Percentiles rank a stretch among this genome's conserved stretches.
These are phyloP conservation scores for Mortierella sp. DNA, from an alignment of 371 early-diverging fungal species.

Conservation along the genomic window DNA sequence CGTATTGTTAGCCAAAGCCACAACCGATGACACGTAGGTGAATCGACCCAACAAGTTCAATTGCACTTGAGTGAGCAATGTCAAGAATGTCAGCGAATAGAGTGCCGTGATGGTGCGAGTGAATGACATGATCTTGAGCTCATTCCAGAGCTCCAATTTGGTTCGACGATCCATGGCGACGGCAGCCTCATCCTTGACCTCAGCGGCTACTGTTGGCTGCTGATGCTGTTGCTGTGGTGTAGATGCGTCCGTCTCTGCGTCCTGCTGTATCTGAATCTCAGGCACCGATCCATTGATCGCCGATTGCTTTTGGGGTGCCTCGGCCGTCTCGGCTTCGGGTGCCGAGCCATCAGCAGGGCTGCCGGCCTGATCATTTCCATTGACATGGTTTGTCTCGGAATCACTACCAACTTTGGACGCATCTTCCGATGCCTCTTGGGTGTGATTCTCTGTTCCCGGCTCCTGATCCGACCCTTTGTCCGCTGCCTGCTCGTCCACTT, in stretches of 20 bases:
- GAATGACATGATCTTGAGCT: conserved; percentile 87
- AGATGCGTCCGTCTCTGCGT: conserved; percentile 3
- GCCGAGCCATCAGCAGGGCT: neutral
- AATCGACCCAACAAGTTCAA: conserved; percentile 91
- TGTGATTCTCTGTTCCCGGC: neutral
- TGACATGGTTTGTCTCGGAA: too few relatives aligned
- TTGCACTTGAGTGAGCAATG: conserved; percentile 86
- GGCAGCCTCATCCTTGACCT: conserved; percentile 32
- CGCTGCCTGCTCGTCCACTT: neutral
- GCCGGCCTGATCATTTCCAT: too few relatives aligned
- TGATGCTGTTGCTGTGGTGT: conserved; percentile 11
- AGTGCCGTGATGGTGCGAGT: conserved; percentile 83
- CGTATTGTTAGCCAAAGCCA: conserved; percentile 59
- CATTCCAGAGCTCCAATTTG: conserved; percentile 88
- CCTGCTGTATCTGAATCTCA: conserved; percentile 18
- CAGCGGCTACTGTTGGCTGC: conserved; percentile 2
- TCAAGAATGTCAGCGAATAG: conserved; percentile 84
- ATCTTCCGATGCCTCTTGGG: neutral
- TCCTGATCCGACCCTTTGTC: conserved; percentile 5
- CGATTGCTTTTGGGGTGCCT: conserved; percentile 1
- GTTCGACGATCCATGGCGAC: conserved; percentile 59
- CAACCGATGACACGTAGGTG: conserved; percentile 91
- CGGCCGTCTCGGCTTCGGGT: conserved; percentile 21
- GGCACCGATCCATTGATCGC: conserved; percentile 20
- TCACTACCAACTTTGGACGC: conserved; percentile 7